phyloP scores from a whole-genome alignment of 1,284 basidiomycete species.

The Tylopilus orsonianus region DNA sequence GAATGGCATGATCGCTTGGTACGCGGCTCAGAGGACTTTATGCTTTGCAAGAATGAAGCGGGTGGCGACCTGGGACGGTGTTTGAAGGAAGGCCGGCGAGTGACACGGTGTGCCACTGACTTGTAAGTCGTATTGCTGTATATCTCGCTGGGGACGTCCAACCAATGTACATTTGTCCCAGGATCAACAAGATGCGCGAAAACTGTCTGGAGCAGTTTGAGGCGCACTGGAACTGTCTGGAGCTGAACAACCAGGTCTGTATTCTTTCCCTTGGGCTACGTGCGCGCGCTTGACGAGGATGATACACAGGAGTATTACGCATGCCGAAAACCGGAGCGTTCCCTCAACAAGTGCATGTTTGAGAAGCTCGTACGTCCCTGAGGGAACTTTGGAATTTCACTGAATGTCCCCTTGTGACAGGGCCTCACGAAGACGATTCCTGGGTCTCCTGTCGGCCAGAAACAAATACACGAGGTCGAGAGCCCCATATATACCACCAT shows the following conservation, averaged over 20 bases:
- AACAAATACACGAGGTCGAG: conserved; percentile 88
- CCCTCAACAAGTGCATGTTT: conserved; percentile 94
- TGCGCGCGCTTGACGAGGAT: not conserved
- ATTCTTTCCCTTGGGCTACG: not conserved
- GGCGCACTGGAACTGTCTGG: conserved; percentile 93
- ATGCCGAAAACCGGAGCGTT: conserved; percentile 89
- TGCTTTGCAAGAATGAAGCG: conserved; percentile 97
- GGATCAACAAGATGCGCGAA: conserved; percentile 91
- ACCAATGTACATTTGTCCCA: conserved; percentile 33
- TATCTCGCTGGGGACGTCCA: not conserved
- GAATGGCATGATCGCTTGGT: not conserved
- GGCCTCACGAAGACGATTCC: conserved; percentile 93
- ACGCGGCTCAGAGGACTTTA: conserved; percentile 84
- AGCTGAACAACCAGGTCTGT: conserved; percentile 90
- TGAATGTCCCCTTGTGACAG: conserved; percentile 41
- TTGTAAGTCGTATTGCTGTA: conserved; percentile 59
- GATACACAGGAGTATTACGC: conserved; percentile 72
- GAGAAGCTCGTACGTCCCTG: conserved; percentile 79
- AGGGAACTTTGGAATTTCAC: not conserved
- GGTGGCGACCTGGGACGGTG: conserved; percentile 86
- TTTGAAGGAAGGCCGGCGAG: conserved; percentile 92
- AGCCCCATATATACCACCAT: conserved; percentile 78
- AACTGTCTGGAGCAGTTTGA: conserved; percentile 90
- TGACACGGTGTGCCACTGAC: conserved; percentile 94
- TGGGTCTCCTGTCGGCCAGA: conserved; percentile 82